Evolutionary conservation across 208 protist species (phyloP), one percentile per base, ranked within the genome.

Genomic region (Trichomonas tenax): DNA sequence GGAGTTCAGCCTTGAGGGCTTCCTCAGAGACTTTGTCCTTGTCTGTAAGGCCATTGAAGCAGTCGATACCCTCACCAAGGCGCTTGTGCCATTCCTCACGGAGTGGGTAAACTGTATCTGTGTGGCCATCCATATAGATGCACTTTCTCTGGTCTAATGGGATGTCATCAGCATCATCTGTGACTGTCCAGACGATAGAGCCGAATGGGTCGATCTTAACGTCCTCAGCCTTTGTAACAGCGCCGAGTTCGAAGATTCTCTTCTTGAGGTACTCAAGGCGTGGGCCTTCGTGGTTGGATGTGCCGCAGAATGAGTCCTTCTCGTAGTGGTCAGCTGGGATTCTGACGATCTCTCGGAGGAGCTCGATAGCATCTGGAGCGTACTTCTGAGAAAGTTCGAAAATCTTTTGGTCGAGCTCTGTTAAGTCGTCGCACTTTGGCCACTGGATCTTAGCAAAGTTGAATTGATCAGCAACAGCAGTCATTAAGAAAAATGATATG

Each of bases 271-370:
- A 93, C 14, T 93, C 86, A 51, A 93, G 86, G 26, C 86, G 86
- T 51, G 40, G 44, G 3, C 40, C 44, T 93, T 93, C 86, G 36
- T 93, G 86, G 45, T 93, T 93, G 23, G 86, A 51, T 93, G 86
- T 93, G 0, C 86, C 86, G 26, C 86, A 93, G 41, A 93, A 93
- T 51, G 86, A 44, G 46, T 93, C 86, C 31, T 93, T 3, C 14
- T 93, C 86, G 15, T 93, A 93, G 36, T 93, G 44, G 38, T 93
- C 86, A 38, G 86, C 86, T 93, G 86, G 86, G 46, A 93, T 93
- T 0, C 44, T 0, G 6, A 93, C 44, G 21, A 93, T 34, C 14
- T 93, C 86, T 21, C 10, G 0, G 38, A 93, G 15, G 51, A 93
- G 86, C 26, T 51, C 26, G 3, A 93, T 40, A 34, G 86, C 86